A percentile compares a stretch with the other conserved stretches of the same genome.
Conservation (phyloP, 352 stramenopile genomes). For the Thalassiosira sp. region DNA sequence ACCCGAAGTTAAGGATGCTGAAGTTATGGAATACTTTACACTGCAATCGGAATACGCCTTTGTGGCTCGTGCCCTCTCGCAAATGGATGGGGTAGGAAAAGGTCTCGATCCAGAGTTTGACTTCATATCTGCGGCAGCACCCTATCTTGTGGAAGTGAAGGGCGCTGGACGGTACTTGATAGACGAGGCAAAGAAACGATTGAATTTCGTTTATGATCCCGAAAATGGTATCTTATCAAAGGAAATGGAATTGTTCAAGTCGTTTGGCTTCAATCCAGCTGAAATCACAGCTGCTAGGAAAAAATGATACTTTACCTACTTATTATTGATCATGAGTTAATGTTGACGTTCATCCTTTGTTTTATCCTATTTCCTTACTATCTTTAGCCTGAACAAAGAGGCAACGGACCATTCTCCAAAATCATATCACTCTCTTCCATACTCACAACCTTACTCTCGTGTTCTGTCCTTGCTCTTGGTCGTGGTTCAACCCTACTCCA, state of each 20-base stretch:
- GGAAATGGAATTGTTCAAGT: slow-evolving; percentile 50
- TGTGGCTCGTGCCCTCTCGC: slow-evolving; percentile 74
- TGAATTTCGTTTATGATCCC: slow-evolving; percentile 50
- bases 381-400: too few species aligned
- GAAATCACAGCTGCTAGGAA: not conserved
- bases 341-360: too few species aligned
- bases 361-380: too few species aligned
- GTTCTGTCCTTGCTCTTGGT: not conserved
- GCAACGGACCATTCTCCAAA: too few species aligned
- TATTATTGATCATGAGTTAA: too few species aligned
- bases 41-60: slow-evolving; percentile 83
- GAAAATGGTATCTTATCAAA: slow-evolving; percentile 46
- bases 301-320: not conserved
- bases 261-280: slow-evolving; percentile 40
- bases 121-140: slow-evolving; percentile 77
- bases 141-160: slow-evolving; percentile 81
- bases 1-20: slow-evolving; percentile 55
- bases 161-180: slow-evolving; percentile 72
- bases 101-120: slow-evolving; percentile 80
- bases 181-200: slow-evolving; percentile 70
- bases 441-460: not conserved
- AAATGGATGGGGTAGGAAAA: slow-evolving; percentile 83
- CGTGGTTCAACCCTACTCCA: not conserved
- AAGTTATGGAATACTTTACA: slow-evolving; percentile 81
- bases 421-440: too few species aligned